phyloP scores from a whole-genome alignment of 257 asterid species.

The Primulina huaijiensis region DNA sequence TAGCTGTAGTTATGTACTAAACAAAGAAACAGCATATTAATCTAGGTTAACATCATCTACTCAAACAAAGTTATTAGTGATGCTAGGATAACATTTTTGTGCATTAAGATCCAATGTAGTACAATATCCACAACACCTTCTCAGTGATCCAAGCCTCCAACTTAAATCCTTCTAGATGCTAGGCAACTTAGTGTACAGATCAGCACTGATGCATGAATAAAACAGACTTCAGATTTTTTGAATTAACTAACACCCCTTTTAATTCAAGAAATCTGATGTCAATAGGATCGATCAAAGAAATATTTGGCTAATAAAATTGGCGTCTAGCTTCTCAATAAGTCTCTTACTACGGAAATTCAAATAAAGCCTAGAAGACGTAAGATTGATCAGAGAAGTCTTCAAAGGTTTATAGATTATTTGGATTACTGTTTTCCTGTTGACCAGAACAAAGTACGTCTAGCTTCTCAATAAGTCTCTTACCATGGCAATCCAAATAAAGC shows the following conservation, averaged over 20 bases:
- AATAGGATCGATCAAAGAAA: neutral
- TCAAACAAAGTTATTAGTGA: neutral
- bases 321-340: neutral
- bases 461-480: neutral
- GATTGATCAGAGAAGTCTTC: no score
- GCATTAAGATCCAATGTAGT: neutral
- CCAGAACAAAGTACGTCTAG: neutral
- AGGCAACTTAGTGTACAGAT: neutral
- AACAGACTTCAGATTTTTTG: neutral
- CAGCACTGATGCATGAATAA: neutral
- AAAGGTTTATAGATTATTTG: neutral
- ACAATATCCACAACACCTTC: neutral
- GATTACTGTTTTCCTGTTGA: neutral
- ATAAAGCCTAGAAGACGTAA: neutral
- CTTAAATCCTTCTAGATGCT: neutral
- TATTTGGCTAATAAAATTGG: neutral
- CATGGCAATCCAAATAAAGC: no score
- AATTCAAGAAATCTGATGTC: neutral
- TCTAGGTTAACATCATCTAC: neutral
- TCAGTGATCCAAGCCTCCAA: neutral
- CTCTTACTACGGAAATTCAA: neutral
- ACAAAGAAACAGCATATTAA: neutral
- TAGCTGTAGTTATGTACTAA: constrained; percentile 3
- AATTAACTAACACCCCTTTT: neutral
- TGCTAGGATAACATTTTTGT: neutral